These are phyloP conservation scores for Colletotrichum aenigma DNA, from an alignment of 2,329 filamentous ascomycete genomes.

Conservation along the genomic window DNA sequence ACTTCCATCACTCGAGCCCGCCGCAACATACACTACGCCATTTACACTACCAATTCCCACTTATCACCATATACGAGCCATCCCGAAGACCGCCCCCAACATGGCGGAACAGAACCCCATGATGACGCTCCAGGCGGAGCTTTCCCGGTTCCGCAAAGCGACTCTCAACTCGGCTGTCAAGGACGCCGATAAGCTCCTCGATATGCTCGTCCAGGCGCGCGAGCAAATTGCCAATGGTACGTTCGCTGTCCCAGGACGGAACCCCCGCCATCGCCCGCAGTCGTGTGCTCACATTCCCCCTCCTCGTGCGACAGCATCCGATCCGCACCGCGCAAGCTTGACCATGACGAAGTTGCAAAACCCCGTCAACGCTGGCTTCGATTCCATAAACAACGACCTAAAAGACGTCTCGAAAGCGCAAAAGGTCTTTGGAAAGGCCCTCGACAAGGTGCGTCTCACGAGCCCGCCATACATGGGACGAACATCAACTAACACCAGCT, in stretches of 20 bases:
- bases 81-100: conserved; percentile 4
- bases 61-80: background rate
- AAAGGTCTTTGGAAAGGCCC: conserved; percentile 81
- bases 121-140: conserved; percentile 70
- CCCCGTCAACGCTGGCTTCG: conserved; percentile 80
- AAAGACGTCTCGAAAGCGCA: conserved; percentile 84
- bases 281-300: conserved; percentile 15
- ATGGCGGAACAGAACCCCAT: conserved; percentile 50
- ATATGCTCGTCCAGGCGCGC: conserved; percentile 74
- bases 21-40: background rate
- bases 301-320: conserved; percentile 43
- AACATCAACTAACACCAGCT: conserved; percentile 17
- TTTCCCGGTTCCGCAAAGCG: conserved; percentile 72
- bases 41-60: background rate
- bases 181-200: conserved; percentile 84
- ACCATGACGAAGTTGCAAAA: conserved; percentile 86
- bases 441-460: conserved; percentile 71
- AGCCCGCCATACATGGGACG: background rate
- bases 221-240: conserved; percentile 74
- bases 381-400: conserved; percentile 78
- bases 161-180: conserved; percentile 73
- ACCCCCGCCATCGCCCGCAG: background rate
- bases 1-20: background rate
- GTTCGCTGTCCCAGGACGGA: conserved; percentile 22
- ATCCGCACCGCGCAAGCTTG: conserved; percentile 73